phyloP scores from a whole-genome alignment of 163 green algal genomes.

The Scenedesmus sp. region DNA sequence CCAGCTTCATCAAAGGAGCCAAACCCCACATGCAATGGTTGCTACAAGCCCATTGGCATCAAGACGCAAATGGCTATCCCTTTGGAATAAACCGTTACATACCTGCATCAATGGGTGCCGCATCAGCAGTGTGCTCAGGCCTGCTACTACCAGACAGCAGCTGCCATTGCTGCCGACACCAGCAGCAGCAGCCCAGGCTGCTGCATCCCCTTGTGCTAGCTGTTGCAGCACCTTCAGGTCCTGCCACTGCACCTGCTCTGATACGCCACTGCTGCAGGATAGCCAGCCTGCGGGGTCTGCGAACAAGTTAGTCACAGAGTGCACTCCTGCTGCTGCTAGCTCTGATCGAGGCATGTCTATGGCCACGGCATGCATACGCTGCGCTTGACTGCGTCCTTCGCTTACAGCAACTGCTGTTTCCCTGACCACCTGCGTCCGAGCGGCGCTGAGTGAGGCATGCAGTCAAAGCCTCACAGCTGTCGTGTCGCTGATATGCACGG shows the following conservation, averaged over 20 bases:
- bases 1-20: too few relatives aligned
- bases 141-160: constrained; percentile 23
- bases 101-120: constrained; percentile 31
- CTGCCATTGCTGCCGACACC: not conserved
- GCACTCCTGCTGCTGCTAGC: constrained; percentile 26
- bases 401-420: not conserved
- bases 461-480: not conserved
- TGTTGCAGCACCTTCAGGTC: constrained; percentile 34
- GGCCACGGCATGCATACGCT: constrained; percentile 42
- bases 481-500: not conserved
- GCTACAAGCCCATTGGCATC: too few relatives aligned
- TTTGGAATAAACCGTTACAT: not conserved
- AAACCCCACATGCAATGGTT: too few relatives aligned
- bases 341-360: constrained; percentile 33
- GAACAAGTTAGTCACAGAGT: constrained; percentile 32
- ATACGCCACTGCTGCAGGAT: not conserved
- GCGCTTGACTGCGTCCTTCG: constrained; percentile 21
- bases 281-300: constrained; percentile 36
- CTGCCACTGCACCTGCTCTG: constrained; percentile 15
- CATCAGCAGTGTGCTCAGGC: constrained; percentile 36
- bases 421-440: constrained; percentile 7
- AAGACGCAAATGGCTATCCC: too few relatives aligned
- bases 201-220: constrained; percentile 1
- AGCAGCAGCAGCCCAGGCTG: not conserved
- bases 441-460: not conserved